phyloP scores from a whole-genome alignment of 208 protist species.

The Balamuthia mandrillaris region DNA sequence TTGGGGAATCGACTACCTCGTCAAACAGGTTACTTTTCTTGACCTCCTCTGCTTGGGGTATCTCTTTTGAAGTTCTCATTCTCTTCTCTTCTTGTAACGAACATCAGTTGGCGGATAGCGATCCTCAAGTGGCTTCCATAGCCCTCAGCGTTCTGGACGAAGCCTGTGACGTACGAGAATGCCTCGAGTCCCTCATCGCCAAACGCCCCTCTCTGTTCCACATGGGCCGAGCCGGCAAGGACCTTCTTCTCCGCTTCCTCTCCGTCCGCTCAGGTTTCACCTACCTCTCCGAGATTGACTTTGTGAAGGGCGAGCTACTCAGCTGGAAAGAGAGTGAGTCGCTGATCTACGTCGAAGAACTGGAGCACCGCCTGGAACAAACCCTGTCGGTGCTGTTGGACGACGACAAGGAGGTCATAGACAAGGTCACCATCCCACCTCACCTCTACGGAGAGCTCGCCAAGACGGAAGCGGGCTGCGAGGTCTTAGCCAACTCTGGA shows the following conservation, averaged over 20 bases:
- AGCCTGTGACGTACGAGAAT: slow-evolving; percentile 48
- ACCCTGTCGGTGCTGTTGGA: background rate
- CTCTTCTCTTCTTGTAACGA: background rate
- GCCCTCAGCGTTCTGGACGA: slow-evolving; percentile 57
- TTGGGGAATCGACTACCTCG: slow-evolving; percentile 56
- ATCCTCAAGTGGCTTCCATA: slow-evolving; percentile 38
- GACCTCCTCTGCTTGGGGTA: too few relatives aligned
- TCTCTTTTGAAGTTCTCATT: too few relatives aligned
- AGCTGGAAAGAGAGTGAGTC: background rate
- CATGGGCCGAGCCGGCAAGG: background rate
- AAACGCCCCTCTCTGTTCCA: background rate
- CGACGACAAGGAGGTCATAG: too few relatives aligned
- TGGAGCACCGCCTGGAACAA: background rate
- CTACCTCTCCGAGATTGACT: slow-evolving; percentile 31
- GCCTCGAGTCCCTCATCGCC: slow-evolving; percentile 41
- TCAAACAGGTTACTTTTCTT: background rate
- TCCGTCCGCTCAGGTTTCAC: background rate
- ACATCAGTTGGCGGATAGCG: slow-evolving; percentile 48
- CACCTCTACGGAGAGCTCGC: slow-evolving; percentile 65
- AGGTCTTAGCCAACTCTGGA: background rate
- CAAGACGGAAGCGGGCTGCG: slow-evolving; percentile 57
- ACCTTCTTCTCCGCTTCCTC: slow-evolving; percentile 22
- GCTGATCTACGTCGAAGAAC: background rate
- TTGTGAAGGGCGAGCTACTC: background rate
- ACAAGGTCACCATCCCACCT: slow-evolving; percentile 51